Conservation (phyloP, 805 yeast genomes). For the Ogataea nonfermentans region DNA sequence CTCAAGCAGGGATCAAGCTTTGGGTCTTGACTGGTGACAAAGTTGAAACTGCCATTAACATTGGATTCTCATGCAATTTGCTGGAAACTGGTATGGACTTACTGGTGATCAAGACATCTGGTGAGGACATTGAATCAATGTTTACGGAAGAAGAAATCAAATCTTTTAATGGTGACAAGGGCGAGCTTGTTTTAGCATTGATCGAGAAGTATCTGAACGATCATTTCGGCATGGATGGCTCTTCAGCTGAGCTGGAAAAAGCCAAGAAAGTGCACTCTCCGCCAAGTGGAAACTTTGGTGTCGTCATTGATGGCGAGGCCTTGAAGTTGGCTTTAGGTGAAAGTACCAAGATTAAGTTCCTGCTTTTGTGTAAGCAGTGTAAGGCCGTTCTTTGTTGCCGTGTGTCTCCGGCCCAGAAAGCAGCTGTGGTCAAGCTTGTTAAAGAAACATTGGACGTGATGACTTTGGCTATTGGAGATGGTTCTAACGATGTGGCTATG, state of each 20-base stretch:
- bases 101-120: constrained; percentile 58
- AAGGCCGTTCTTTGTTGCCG: constrained; percentile 81
- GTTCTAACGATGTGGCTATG: constrained; percentile 89
- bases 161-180: constrained; percentile 18
- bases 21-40: constrained; percentile 90
- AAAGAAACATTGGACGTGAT: constrained; percentile 71
- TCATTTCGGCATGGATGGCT: constrained; percentile 58
- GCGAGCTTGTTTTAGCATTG: constrained; percentile 43
- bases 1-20: constrained; percentile 74
- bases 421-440: constrained; percentile 78
- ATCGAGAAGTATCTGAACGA: constrained; percentile 52
- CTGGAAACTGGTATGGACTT: constrained; percentile 75
- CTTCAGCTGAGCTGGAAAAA: constrained; percentile 51
- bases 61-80: constrained; percentile 81
- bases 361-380: constrained; percentile 75
- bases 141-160: constrained; percentile 34
- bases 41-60: constrained; percentile 86
- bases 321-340: constrained; percentile 50
- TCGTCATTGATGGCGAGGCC: constrained; percentile 81
- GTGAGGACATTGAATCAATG: constrained; percentile 49
- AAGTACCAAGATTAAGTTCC: constrained; percentile 50
- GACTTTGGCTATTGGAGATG: constrained; percentile 88
- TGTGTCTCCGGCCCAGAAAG: constrained; percentile 86
- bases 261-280: constrained; percentile 63
- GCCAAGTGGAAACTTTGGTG: constrained; percentile 65